Evolutionary conservation across 495 filamentous ascomycete genomes (phyloP), one percentile per base, ranked within the genome.

Genomic region (Lasiosphaeria ovina): DNA sequence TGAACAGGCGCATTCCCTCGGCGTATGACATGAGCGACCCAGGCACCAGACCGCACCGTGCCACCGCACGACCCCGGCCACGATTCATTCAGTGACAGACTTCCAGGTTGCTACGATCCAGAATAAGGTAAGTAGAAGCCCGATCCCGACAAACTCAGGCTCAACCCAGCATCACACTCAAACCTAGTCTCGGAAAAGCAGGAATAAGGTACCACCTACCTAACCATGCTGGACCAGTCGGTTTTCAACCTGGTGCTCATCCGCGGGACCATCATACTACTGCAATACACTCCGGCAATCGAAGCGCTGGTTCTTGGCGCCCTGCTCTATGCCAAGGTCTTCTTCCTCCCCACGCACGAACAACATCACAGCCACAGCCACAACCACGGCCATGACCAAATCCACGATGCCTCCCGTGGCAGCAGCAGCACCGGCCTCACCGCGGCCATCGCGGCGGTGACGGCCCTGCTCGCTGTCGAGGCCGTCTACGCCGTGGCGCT

Each of bases 251-350:
- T 71, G 60, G 54, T 81, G 58, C 74, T 80, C 67, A 82, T 84
- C 63, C 74, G 79, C 51, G 56, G 67, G 45, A 76, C 72, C 70
- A 84, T 86, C 61, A 59, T 79, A 48, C 65, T 76, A 17, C 69
- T 87, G 35, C 79, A 79, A 38, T 79, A 79, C 62, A 75, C 85
- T 16, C 78, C 81, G 10, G 79, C 79, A n/a, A 66, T 85, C 56
- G 78, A 76, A 67, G 64, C 79, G 42, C 64, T 75, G 60, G 81
- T 78, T 62, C 76, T 76, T 58, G 53, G 71, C 44, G 44, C 12
- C 44, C 72, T 65, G 50, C 76, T 17, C 32, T 35, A 24, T 24
- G 24, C 24, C 24, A 24, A 24, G 24, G 2, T 11, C 1, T 59
- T 31, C 16, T 47, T 47, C 12, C 44, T n/a, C 44, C 44, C 5